A percentile compares a stretch with the other conserved stretches of the same genome.
Conservation (phyloP, 208 protist genomes). For the Leishmania tropica region DNA sequence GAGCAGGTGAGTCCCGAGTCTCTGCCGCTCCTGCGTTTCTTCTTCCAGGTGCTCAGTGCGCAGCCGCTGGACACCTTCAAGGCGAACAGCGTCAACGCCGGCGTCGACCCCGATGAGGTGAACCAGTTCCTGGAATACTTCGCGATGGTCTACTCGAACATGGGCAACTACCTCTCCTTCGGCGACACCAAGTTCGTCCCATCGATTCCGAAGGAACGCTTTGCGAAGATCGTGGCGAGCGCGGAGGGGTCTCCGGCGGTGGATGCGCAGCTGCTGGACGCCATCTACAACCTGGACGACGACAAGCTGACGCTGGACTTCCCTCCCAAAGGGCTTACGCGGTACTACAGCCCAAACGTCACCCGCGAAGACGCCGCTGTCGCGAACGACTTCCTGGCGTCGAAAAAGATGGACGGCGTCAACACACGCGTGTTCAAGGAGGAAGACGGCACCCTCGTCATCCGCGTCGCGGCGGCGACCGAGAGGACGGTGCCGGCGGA, state of each 20-base stretch:
- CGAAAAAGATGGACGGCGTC: conserved; percentile 53
- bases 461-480: conserved; percentile 54
- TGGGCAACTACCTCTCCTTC: conserved; percentile 94
- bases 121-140: conserved; percentile 75
- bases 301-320: conserved; percentile 66
- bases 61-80: conserved; percentile 29
- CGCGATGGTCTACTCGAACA: conserved; percentile 86
- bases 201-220: conserved; percentile 48
- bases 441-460: conserved; percentile 43
- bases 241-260: conserved; percentile 14
- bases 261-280: conserved; percentile 46
- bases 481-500: conserved; percentile 43
- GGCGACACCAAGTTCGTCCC: conserved; percentile 95
- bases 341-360: conserved; percentile 86
- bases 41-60: conserved; percentile 42
- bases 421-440: conserved; percentile 89
- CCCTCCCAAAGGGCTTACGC: conserved; percentile 68
- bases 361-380: conserved; percentile 69
- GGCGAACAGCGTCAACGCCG: conserved; percentile 15
- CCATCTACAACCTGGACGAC: conserved; percentile 64
- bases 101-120: conserved; percentile 54
- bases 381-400: conserved; percentile 79
- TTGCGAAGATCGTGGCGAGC: conserved; percentile 50
- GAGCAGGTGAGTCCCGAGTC: conserved; percentile 67
- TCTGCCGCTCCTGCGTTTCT: conserved; percentile 55